These are phyloP conservation scores for Pythium periplocum DNA, from an alignment of 352 stramenopile species.

Conservation along the genomic window DNA sequence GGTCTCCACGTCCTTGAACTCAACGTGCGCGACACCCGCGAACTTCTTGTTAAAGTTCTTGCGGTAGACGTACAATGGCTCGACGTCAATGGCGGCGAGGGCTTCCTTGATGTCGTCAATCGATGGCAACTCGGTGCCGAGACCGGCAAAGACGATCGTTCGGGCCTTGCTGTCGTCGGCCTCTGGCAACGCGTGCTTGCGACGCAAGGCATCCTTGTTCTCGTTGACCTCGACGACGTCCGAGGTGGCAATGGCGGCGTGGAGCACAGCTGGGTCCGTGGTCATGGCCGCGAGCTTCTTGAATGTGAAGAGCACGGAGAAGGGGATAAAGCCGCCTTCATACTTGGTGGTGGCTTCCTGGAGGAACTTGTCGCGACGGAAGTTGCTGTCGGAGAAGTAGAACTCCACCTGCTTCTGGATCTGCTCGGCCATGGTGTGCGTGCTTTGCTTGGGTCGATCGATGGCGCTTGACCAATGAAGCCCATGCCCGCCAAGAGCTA, in stretches of 20 bases:
- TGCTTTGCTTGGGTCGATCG: constrained; percentile 4
- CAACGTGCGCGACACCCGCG: constrained; percentile 63
- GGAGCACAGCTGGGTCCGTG: constrained; percentile 60
- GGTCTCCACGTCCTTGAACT: constrained; percentile 59
- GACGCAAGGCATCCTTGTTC: constrained; percentile 66
- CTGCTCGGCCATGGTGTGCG: constrained; percentile 52
- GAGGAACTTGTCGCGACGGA: constrained; percentile 88
- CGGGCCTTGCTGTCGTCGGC: constrained; percentile 53
- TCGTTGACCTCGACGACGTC: constrained; percentile 80
- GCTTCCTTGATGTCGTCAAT: constrained; percentile 79
- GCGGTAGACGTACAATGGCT: constrained; percentile 70
- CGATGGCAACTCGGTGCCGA: constrained; percentile 54
- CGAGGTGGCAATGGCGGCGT: constrained; percentile 63
- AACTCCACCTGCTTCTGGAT: constrained; percentile 92
- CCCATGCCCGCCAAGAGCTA: too few relatives aligned
- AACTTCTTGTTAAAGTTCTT: constrained; percentile 72
- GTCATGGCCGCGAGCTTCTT: constrained; percentile 88
- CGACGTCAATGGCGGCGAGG: constrained; percentile 42
- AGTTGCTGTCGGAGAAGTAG: constrained; percentile 92
- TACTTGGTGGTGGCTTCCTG: constrained; percentile 81
- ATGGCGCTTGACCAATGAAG: neutral
- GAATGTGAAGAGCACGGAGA: constrained; percentile 87
- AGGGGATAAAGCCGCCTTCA: constrained; percentile 77
- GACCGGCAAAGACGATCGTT: constrained; percentile 65
- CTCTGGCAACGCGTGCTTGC: constrained; percentile 61